A percentile compares a stretch with the other conserved stretches of the same genome.
Conservation (phyloP, 1,139 yeast genomes). For the Geotrichum europaeum region DNA sequence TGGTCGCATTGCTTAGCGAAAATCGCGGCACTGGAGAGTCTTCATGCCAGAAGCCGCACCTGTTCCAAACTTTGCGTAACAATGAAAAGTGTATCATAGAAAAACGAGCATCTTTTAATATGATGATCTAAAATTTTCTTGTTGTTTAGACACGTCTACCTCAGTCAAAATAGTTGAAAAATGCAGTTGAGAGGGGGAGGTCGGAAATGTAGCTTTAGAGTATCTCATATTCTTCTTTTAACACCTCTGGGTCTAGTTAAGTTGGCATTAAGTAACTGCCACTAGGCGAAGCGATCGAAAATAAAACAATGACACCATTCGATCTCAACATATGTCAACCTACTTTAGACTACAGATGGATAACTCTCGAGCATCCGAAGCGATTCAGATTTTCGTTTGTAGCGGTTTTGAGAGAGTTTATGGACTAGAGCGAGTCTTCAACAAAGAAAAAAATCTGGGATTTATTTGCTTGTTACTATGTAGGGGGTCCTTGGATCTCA, state of each 20-base stretch:
- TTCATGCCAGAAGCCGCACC: neutral
- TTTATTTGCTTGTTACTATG: neutral
- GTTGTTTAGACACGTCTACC: neutral
- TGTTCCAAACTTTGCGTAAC: neutral
- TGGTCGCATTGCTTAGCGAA: neutral
- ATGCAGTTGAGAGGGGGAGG: neutral
- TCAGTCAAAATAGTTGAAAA: neutral
- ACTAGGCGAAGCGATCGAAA: neutral
- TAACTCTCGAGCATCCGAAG: neutral
- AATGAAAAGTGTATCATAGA: neutral
- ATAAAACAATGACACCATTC: neutral
- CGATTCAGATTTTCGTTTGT: neutral
- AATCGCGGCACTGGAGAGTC: neutral
- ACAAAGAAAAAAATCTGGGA: neutral
- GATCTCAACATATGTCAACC: neutral
- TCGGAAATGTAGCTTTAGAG: neutral
- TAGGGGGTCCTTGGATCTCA: neutral
- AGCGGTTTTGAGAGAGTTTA: neutral
- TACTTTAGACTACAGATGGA: neutral
- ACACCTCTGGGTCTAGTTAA: neutral
- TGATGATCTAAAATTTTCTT: neutral
- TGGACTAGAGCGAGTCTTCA: neutral
- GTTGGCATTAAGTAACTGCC: neutral
- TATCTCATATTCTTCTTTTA: neutral
- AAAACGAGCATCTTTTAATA: neutral